Percentiles rank a stretch among this genome's conserved stretches.
Evolutionary conservation across 2,329 filamentous ascomycete genomes (phyloP).

Genomic region (Pseudogymnoascus sp.): DNA sequence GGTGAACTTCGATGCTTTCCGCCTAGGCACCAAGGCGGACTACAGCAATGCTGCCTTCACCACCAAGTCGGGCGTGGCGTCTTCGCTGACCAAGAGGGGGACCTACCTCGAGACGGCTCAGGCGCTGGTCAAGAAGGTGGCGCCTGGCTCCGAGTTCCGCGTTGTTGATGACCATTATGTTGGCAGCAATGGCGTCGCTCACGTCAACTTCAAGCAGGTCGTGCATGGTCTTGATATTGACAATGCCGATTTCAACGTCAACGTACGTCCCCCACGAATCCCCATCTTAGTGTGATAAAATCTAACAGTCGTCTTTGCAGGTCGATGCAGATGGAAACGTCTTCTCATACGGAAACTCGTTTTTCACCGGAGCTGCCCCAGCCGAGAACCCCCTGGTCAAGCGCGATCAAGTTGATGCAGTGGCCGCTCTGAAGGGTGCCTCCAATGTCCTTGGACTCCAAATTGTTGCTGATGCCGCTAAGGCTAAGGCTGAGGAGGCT

Average conservation of each 20-base stretch:
- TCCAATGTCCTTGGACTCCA: conserved; percentile 13
- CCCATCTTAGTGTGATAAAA: background rate
- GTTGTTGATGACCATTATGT: conserved; percentile 46
- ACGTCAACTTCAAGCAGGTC: conserved; percentile 55
- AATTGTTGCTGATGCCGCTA: conserved; percentile 29
- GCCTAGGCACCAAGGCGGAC: conserved; percentile 12
- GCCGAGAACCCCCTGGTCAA: conserved; percentile 34
- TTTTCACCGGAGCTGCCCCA: conserved; percentile 39
- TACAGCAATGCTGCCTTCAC: conserved; percentile 13
- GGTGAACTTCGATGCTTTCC: conserved; percentile 15
- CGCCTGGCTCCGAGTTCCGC: conserved; percentile 39
- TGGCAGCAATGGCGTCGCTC: conserved; percentile 47
- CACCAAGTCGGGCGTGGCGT: background rate
- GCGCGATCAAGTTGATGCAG: conserved; percentile 37
- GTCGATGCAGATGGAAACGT: conserved; percentile 45
- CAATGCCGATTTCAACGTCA: conserved; percentile 55
- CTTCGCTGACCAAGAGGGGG: conserved; percentile 12
- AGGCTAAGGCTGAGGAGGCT: conserved; percentile 32
- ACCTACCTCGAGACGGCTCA: conserved; percentile 38
- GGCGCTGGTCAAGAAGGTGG: conserved; percentile 35
- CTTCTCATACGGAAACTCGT: conserved; percentile 50
- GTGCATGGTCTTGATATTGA: conserved; percentile 51
- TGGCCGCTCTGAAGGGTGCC: conserved; percentile 33
- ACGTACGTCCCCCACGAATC: conserved; percentile 34
- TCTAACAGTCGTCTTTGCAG: conserved; percentile 24